Evolutionary conservation across 768 basidiomycete genomes (phyloP), one percentile per base, ranked within the genome.

Genomic region (Serendipita sp.): DNA sequence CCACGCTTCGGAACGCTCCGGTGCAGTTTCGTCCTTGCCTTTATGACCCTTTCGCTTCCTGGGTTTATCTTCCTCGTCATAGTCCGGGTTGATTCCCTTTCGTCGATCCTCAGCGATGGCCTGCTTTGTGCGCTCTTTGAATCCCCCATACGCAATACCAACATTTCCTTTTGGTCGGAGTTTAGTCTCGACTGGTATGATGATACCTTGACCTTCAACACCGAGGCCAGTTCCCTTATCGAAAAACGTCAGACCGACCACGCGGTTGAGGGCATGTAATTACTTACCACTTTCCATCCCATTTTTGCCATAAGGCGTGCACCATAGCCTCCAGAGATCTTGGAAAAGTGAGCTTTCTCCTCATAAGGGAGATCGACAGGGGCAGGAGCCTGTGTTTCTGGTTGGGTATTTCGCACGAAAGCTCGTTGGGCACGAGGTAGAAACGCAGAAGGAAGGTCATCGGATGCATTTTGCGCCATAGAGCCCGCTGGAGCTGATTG

Each of bases 271-370:
- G 64, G n/a, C 6, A 40, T 8, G 48, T 6, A 50, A 40, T n/a
- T 33, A 67, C 68, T 40, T 34, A 78, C 95, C 0, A 85, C 76
- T 70, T 85, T 78, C 95, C 96, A 99, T 5, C 96, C 96, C 87
- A 94, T 93, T 76, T 94, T 98, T 34, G 82, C 82, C 27, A 99
- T 81, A 82, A 98, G 83, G 64, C 86, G 85, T 18, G 94, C 88
- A 68, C 93, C 95, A 66, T 91, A 85, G 0, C 87, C 79, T 15
- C 83, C 80, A 45, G 81, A 77, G 11, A 98, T 78, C 69, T 87
- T 89, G 67, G 75, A 78, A 73, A 99, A 95, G 71, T 97, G 94
- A n/a, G 79, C 77, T 65, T 79, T 76, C 69, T 98, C 94, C 16
- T 78, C 69, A 0, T 82, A 74, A 18, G 80, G 81, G 18, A 96